A percentile compares a stretch with the other conserved stretches of the same genome.
Conservation (phyloP, 2,329 filamentous ascomycete genomes). For the Phaeosphaeriaceae sp. region DNA sequence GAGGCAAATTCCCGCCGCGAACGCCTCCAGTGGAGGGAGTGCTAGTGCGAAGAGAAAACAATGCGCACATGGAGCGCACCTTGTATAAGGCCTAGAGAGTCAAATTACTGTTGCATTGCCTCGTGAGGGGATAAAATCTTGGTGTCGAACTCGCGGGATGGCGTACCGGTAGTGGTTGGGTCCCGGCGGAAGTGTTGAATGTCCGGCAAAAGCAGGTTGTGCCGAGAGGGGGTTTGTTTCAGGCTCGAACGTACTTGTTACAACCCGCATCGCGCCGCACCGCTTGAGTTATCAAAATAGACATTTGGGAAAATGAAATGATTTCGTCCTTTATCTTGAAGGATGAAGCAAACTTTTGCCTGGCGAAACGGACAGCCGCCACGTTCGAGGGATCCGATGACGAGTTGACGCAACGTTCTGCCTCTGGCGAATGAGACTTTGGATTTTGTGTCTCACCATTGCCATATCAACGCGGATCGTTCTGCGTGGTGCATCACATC, state of each 20-base stretch:
- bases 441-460: neutral
- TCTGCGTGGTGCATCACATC: neutral
- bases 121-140: no score
- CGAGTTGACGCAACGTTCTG: neutral
- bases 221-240: neutral
- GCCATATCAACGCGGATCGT: neutral
- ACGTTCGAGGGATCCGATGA: neutral
- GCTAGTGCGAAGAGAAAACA: neutral
- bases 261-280: neutral
- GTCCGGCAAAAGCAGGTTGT: neutral
- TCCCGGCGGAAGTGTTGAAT: neutral
- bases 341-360: neutral
- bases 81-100: no score
- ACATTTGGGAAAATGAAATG: neutral
- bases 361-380: neutral
- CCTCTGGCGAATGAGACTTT: neutral
- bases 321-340: neutral
- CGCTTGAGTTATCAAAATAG: neutral
- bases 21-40: neutral
- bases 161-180: no score
- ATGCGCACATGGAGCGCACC: no score
- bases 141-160: no score
- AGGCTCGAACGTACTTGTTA: slow-evolving; percentile 1
- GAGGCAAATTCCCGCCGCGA: neutral
- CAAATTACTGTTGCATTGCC: no score